phyloP scores from a whole-genome alignment of 805 yeast genomes.

The Saturnispora besseyi region DNA sequence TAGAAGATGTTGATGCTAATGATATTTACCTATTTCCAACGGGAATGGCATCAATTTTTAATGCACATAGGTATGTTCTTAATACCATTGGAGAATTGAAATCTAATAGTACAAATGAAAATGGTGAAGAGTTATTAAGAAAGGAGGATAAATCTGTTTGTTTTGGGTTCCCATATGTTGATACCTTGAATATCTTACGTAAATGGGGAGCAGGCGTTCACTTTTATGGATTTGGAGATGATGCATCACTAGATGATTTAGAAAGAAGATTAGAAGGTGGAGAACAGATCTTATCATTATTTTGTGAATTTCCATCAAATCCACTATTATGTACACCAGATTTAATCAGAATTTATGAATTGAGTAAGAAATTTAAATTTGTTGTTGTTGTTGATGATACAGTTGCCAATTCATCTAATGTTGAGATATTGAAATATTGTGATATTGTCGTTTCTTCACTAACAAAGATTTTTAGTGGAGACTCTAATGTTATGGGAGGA shows the following conservation, averaged over 20 bases:
- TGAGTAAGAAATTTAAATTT: slow-evolving; percentile 65
- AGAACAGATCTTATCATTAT: slow-evolving; percentile 62
- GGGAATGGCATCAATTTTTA: slow-evolving; percentile 89
- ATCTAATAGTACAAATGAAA: not conserved
- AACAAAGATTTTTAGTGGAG: slow-evolving; percentile 90
- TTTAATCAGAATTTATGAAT: slow-evolving; percentile 48
- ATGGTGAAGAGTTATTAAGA: slow-evolving; percentile 12
- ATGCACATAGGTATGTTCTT: slow-evolving; percentile 50
- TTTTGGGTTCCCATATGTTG: slow-evolving; percentile 95
- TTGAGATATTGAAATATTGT: slow-evolving; percentile 71
- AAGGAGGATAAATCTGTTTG: slow-evolving; percentile 60
- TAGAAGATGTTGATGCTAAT: slow-evolving; percentile 30
- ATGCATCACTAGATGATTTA: slow-evolving; percentile 52
- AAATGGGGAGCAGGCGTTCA: slow-evolving; percentile 91
- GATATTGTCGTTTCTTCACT: slow-evolving; percentile 82
- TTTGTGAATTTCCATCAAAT: slow-evolving; percentile 92
- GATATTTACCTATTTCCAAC: slow-evolving; percentile 81
- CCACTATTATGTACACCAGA: slow-evolving; percentile 87
- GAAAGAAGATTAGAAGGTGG: slow-evolving; percentile 55
- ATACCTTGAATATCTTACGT: slow-evolving; percentile 73
- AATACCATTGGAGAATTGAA: slow-evolving; percentile 21
- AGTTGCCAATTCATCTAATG: slow-evolving; percentile 81
- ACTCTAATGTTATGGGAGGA: slow-evolving; percentile 94
- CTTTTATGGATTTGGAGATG: slow-evolving; percentile 80
- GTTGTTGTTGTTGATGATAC: slow-evolving; percentile 89